phyloP scores from a whole-genome alignment of 371 early-diverging fungal species.

The Rhizopus stolonifer region DNA sequence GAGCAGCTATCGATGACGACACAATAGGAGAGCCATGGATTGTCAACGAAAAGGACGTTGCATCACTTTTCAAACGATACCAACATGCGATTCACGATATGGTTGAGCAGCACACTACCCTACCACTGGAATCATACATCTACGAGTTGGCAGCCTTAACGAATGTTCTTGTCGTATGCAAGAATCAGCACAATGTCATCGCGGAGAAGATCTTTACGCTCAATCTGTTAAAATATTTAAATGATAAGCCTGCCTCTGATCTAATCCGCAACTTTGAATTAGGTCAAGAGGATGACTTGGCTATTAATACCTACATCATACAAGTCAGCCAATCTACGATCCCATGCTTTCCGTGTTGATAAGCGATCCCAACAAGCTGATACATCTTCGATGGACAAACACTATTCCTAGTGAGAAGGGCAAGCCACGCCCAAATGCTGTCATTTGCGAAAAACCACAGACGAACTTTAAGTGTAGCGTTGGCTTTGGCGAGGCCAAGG shows the following conservation, averaged over 20 bases:
- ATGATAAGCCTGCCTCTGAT: too few species aligned
- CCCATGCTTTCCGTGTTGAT: conserved; percentile 5
- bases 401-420: conserved; percentile 8
- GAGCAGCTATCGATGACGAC: too few species aligned
- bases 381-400: conserved; percentile 16
- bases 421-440: conserved; percentile 11
- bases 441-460: conserved; percentile 11
- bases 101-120: neutral
- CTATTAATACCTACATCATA: too few species aligned
- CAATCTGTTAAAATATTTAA: neutral
- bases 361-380: conserved; percentile 12
- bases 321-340: too few species aligned
- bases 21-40: neutral
- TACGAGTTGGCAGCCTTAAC: conserved; percentile 27
- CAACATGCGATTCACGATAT: neutral
- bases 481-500: conserved; percentile 14
- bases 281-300: too few species aligned
- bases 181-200: conserved; percentile 19
- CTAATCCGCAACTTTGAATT: too few species aligned
- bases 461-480: conserved; percentile 7
- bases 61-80: neutral
- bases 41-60: neutral
- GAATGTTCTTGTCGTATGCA: conserved; percentile 8
- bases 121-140: conserved; percentile 25
- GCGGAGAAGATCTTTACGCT: conserved; percentile 3